Base-by-base conservation (phyloP, 495 filamentous ascomycete genomes). In the Lophiostoma macrostomum region DNA sequence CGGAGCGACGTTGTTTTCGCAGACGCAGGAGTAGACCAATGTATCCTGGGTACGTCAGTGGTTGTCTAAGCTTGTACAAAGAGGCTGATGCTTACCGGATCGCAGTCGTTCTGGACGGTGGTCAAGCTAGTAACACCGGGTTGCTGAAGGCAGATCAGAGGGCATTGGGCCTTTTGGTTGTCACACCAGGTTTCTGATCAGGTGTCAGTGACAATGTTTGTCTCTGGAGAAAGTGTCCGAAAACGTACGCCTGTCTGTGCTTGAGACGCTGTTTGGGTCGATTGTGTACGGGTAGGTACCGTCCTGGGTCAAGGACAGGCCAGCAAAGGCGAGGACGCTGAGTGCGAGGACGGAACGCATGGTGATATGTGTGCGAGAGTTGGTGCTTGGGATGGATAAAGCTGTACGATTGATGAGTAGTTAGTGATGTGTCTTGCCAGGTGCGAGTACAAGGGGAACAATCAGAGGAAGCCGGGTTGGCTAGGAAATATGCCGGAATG, bases 121-220 rank as follows among this genome's bases (percentile, higher is more conserved):
- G 55, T 48, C 16, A 29, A 55, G 31, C 74, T 75, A 10, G 74
- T 69, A 11, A 79, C 64, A 46, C 74, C 78, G 19, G 75, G 68
- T 22, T 79, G 65, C 61, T 95, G 86, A 32, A 85, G 72, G 73
- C 90, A 96, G 63, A 96, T 81, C 48, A 88, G 73, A 5, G 87
- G 87, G 67, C 88, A 94, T 41, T 78, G 71, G 37, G 79, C 77
- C 40, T 68, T 74, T 67, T 94, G 85, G 50, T 77, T 70, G 13
- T 66, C 50, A 68, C 88, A 94, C 88, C 88, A 94, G 32, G 71
- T 69, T 28, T 76, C 84, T 87, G 11, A 46, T 8, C 5, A 4
- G 30, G 28, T 36, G 22, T 22, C 12, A n/a, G 1, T 36, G 14
- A 20, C 1, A n/a, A n/a, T 3, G 7, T 12, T 8, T 22, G 30